These are phyloP conservation scores for Aspergillus oerlinghausenensis DNA, from an alignment of 2,329 filamentous ascomycete genomes.

Conservation along the genomic window DNA sequence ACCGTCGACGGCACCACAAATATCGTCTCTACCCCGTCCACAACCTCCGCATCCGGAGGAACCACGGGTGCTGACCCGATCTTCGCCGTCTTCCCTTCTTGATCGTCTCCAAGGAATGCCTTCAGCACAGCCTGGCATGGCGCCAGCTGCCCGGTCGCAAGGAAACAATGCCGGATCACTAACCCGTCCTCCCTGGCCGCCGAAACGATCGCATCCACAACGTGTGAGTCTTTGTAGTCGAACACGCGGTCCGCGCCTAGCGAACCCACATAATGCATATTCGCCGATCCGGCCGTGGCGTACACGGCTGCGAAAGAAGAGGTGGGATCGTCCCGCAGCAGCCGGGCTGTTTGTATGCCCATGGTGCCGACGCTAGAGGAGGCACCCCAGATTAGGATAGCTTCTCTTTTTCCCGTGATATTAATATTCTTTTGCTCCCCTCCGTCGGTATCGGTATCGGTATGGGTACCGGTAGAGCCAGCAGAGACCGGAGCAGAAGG, in stretches of 20 bases:
- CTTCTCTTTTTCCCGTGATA: constrained; percentile 22
- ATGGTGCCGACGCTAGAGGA: constrained; percentile 45
- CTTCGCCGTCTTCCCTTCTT: constrained; percentile 19
- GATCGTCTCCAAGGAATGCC: constrained; percentile 19
- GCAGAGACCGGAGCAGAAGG: constrained; percentile 4
- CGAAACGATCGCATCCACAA: constrained; percentile 30
- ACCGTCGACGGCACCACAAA: constrained; percentile 36
- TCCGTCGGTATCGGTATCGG: too few relatives aligned
- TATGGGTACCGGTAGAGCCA: too few relatives aligned
- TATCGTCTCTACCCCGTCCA: constrained; percentile 34
- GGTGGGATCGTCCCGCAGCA: constrained; percentile 30
- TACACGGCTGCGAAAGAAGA: constrained; percentile 40
- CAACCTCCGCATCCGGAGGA: constrained; percentile 23
- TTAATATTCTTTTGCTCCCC: not conserved
- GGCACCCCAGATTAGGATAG: constrained; percentile 43
- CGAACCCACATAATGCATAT: constrained; percentile 29
- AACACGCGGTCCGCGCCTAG: constrained; percentile 38
- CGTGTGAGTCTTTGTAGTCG: constrained; percentile 32
- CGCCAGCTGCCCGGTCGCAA: constrained; percentile 35
- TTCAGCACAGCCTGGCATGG: constrained; percentile 37
- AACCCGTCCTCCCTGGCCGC: constrained; percentile 36
- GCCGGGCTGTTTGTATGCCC: constrained; percentile 39
- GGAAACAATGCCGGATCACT: constrained; percentile 40
- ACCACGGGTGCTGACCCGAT: constrained; percentile 38
- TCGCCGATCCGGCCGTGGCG: constrained; percentile 35